These are phyloP conservation scores for Russula brevipes DNA, from an alignment of 768 basidiomycete species.

Conservation along the genomic window DNA sequence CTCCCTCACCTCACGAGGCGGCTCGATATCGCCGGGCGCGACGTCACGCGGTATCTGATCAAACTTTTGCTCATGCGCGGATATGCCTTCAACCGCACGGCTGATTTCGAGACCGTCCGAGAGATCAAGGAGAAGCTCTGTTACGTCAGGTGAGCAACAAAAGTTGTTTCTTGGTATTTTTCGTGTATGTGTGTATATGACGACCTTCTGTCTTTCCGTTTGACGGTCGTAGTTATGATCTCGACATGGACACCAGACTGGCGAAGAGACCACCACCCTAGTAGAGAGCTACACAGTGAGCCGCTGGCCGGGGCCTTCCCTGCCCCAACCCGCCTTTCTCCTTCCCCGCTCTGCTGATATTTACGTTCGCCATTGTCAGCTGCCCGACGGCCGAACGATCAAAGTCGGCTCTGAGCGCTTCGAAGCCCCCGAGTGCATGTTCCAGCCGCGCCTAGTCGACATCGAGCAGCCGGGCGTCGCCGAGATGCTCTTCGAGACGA, in stretches of 20 bases:
- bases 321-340: background rate
- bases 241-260: slow-evolving; percentile 90
- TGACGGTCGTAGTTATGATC: slow-evolving; percentile 65
- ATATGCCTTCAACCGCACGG: slow-evolving; percentile 99
- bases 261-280: slow-evolving; percentile 91
- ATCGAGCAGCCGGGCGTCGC: slow-evolving; percentile 95
- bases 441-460: slow-evolving; percentile 97
- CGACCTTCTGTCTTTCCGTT: background rate
- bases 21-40: slow-evolving; percentile 95
- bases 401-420: slow-evolving; percentile 98
- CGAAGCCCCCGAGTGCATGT: slow-evolving; percentile 99
- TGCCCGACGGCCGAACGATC: slow-evolving; percentile 80
- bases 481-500: slow-evolving; percentile 97
- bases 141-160: slow-evolving; percentile 72
- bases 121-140: slow-evolving; percentile 99
- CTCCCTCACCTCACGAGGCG: slow-evolving; percentile 92
- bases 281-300: slow-evolving; percentile 92
- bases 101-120: slow-evolving; percentile 97
- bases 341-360: slow-evolving; percentile 6
- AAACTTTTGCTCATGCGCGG: slow-evolving; percentile 99
- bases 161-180: no score
- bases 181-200: no score
- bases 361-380: slow-evolving; percentile 36
- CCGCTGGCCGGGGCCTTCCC: background rate
- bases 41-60: slow-evolving; percentile 98